Percentiles rank a stretch among this genome's conserved stretches.
Conservation (phyloP, 192 early-diverging fungal species). For the Coemansia erecta region DNA sequence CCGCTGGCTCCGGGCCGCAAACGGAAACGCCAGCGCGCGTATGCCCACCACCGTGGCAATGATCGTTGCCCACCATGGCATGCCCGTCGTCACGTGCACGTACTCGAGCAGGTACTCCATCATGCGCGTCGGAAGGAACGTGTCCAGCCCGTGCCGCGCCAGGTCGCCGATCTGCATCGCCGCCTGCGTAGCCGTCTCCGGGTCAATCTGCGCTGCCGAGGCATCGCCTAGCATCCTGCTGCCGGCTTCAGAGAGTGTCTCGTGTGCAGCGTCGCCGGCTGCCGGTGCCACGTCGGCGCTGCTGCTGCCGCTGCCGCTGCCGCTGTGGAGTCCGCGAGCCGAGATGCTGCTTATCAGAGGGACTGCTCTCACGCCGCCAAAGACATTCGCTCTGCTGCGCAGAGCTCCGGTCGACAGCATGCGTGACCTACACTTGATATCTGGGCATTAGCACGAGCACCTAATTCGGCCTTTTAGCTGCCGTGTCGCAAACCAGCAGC, state of each 20-base stretch:
- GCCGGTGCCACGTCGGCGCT: background rate
- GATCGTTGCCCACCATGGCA: constrained; percentile 97
- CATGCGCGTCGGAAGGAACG: constrained; percentile 68
- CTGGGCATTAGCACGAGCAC: no score
- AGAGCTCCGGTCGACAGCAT: background rate
- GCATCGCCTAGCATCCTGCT: background rate
- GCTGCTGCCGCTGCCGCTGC: background rate
- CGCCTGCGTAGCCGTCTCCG: constrained; percentile 1
- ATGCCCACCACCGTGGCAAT: constrained; percentile 63
- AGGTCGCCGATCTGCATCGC: constrained; percentile 84
- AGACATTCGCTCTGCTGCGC: background rate
- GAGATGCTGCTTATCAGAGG: background rate
- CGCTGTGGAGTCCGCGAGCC: constrained; percentile 9
- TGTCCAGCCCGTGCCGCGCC: constrained; percentile 73
- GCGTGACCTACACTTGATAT: no score
- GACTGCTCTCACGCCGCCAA: background rate
- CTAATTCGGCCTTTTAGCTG: no score
- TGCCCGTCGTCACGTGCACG: constrained; percentile 73
- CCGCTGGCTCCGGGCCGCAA: constrained; percentile 70
- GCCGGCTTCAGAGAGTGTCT: background rate
- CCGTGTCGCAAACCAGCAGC: no score
- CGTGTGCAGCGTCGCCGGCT: background rate
- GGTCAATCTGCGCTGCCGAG: constrained; percentile 3
- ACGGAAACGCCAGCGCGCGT: constrained; percentile 68
- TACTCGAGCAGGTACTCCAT: constrained; percentile 74